A percentile compares a stretch with the other conserved stretches of the same genome.
These are phyloP conservation scores for Dioscorea alata DNA, from an alignment of 106 monocot species.

Conservation along the genomic window DNA sequence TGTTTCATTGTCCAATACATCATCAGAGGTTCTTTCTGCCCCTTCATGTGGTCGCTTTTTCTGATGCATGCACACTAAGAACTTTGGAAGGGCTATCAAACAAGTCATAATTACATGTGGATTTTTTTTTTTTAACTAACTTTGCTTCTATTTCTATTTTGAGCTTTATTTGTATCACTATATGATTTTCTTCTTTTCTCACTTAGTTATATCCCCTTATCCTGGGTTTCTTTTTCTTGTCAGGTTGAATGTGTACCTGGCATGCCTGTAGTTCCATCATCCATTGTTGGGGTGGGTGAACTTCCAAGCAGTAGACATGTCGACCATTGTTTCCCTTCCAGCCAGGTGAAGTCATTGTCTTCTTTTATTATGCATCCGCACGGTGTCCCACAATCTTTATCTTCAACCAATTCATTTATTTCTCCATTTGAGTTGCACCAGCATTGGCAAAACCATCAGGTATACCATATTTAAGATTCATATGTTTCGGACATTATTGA, in stretches of 20 bases:
- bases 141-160: too few species aligned
- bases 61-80: too few species aligned
- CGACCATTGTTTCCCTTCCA: constrained; percentile 29
- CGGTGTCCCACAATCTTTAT: constrained; percentile 45
- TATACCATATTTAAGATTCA: constrained; percentile 7
- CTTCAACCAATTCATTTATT: constrained; percentile 38
- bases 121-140: too few species aligned
- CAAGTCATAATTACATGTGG: too few species aligned
- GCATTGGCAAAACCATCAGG: constrained; percentile 53
- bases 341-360: constrained; percentile 52
- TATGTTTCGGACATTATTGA: too few species aligned
- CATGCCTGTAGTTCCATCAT: constrained; percentile 37
- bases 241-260: constrained; percentile 37
- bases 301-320: too few species aligned
- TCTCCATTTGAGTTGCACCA: constrained; percentile 25
- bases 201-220: too few species aligned
- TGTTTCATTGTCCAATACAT: constrained; percentile 20
- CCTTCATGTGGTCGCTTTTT: too few species aligned
- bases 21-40: constrained; percentile 35
- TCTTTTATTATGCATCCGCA: constrained; percentile 75
- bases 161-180: too few species aligned
- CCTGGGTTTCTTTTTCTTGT: too few species aligned
- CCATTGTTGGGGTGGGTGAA: constrained; percentile 44
- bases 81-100: too few species aligned
- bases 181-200: too few species aligned